Percentiles rank a stretch among this genome's conserved stretches.
These are phyloP conservation scores for Hypoxylon subgilvum DNA, from an alignment of 495 filamentous ascomycete species.

Conservation along the genomic window DNA sequence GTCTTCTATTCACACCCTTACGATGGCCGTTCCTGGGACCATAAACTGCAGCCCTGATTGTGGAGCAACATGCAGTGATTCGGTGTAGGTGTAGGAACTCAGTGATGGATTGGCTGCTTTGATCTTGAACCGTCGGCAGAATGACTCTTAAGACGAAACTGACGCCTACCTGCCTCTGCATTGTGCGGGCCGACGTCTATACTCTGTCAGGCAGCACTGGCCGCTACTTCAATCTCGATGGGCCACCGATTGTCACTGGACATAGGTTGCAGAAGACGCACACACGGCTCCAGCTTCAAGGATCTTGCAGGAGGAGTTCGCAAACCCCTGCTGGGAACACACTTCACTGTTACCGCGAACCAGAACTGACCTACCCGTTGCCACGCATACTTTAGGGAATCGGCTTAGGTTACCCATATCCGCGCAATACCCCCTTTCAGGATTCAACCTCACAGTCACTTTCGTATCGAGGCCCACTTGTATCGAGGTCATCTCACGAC, in stretches of 20 bases:
- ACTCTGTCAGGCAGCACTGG: conserved; percentile 33
- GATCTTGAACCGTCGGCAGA: conserved; percentile 11
- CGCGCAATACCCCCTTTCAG: conserved; percentile 27
- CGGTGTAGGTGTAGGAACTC: conserved; percentile 21
- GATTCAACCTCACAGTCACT: conserved; percentile 13
- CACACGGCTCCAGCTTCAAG: conserved; percentile 31
- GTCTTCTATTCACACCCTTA: conserved; percentile 32
- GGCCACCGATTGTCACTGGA: conserved; percentile 20
- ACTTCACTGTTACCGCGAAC: conserved; percentile 29
- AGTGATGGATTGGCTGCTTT: conserved; percentile 3
- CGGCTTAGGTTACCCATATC: conserved; percentile 28
- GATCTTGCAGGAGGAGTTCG: conserved; percentile 28
- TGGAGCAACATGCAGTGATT: conserved; percentile 27
- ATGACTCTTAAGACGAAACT: conserved; percentile 20
- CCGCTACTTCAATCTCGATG: conserved; percentile 18
- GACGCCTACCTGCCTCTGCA: conserved; percentile 13
- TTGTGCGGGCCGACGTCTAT: conserved; percentile 25
- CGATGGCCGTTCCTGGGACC: conserved; percentile 28
- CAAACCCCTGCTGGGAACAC: conserved; percentile 26
- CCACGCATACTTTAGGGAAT: conserved; percentile 32
- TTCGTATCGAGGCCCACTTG: conserved; percentile 29
- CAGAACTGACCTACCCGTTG: conserved; percentile 25
- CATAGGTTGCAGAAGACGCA: conserved; percentile 11
- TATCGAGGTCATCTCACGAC: conserved; percentile 30
- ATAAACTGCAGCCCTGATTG: conserved; percentile 38